phyloP scores from a whole-genome alignment of 2,329 filamentous ascomycete species.

The Penicillium corylophilum region DNA sequence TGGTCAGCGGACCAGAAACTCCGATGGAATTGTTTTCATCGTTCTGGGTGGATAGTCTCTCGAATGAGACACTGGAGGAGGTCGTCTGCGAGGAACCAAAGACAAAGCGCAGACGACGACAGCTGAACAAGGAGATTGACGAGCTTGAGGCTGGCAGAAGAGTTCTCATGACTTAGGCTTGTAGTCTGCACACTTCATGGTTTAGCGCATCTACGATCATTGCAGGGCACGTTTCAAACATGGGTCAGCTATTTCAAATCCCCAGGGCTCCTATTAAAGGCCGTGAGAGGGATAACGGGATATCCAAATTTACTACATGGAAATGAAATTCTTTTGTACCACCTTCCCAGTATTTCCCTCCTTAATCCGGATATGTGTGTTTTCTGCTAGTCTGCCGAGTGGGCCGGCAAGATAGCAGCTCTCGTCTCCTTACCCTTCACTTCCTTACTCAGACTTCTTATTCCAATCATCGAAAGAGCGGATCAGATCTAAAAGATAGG shows the following conservation, averaged over 20 bases:
- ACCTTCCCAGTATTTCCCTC: too few species aligned
- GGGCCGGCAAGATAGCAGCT: background rate
- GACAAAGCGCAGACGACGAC: slow-evolving; percentile 42
- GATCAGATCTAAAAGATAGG: slow-evolving; percentile 27
- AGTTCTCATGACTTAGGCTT: background rate
- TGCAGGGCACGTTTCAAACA: too few species aligned
- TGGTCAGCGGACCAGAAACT: slow-evolving; percentile 52
- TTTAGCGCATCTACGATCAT: too few species aligned
- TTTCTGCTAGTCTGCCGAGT: background rate
- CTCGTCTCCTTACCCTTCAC: background rate
- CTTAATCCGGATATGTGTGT: too few species aligned
- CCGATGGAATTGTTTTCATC: slow-evolving; percentile 57
- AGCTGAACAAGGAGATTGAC: slow-evolving; percentile 48
- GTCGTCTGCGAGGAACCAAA: slow-evolving; percentile 59
- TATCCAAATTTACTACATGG: too few species aligned
- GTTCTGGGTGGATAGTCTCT: slow-evolving; percentile 51
- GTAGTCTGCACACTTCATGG: background rate
- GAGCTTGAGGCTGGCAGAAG: slow-evolving; percentile 44
- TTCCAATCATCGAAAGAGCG: slow-evolving; percentile 33
- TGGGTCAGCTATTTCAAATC: too few species aligned
- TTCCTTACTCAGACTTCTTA: slow-evolving; percentile 9
- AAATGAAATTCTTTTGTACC: too few species aligned
- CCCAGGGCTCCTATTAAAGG: too few species aligned
- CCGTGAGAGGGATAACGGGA: too few species aligned
- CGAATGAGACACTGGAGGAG: slow-evolving; percentile 49